These are phyloP conservation scores for Trichophyton benhamiae DNA, from an alignment of 2,329 filamentous ascomycete species.

Conservation along the genomic window DNA sequence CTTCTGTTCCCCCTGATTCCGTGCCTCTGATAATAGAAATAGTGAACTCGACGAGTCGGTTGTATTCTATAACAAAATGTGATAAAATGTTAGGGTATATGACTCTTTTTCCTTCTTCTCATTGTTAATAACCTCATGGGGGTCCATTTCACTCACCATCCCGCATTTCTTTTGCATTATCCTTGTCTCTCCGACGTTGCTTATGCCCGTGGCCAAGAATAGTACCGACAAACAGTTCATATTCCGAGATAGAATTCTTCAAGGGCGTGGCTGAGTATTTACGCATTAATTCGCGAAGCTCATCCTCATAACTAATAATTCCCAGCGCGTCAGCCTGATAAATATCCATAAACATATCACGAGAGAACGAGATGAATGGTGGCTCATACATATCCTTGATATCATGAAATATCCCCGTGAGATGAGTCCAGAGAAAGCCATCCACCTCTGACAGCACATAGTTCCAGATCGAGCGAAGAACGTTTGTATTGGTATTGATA, in stretches of 20 bases:
- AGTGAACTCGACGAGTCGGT: constrained; percentile 16
- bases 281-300: constrained; percentile 16
- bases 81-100: neutral
- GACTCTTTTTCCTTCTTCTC: neutral
- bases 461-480: constrained; percentile 19
- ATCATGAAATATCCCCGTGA: constrained; percentile 10
- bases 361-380: neutral
- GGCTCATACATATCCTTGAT: constrained; percentile 16
- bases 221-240: constrained; percentile 13
- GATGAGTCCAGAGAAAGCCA: constrained; percentile 19
- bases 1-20: constrained; percentile 14
- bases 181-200: constrained; percentile 16
- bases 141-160: constrained; percentile 10
- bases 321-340: neutral
- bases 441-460: constrained; percentile 16
- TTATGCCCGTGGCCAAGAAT: constrained; percentile 17
- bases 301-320: constrained; percentile 11
- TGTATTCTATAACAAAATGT: constrained; percentile 13
- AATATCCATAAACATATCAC: neutral
- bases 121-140: neutral
- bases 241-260: constrained; percentile 15
- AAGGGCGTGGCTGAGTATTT: constrained; percentile 15
- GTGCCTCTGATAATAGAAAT: constrained; percentile 16
- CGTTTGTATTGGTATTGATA: neutral
- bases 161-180: constrained; percentile 17